Conservation (phyloP, 2,329 filamentous ascomycete species). For the Metarhizium anisopliae region DNA sequence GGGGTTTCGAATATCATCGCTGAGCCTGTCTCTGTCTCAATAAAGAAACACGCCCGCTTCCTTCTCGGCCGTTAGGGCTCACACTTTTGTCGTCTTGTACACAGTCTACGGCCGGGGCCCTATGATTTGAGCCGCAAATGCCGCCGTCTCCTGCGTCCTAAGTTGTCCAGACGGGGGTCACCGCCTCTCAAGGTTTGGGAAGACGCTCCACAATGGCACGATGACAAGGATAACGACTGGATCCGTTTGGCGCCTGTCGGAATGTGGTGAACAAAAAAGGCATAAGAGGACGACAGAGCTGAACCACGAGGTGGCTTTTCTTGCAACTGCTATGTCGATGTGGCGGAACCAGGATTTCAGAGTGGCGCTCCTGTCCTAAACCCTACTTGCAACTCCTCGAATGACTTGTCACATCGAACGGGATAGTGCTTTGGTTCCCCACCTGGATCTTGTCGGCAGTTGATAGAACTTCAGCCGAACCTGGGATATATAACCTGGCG, state of each 20-base stretch:
- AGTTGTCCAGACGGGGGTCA: neutral
- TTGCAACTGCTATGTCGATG: neutral
- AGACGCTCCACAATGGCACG: neutral
- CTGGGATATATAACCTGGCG: neutral
- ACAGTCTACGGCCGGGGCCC: neutral
- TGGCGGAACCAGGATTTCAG: neutral
- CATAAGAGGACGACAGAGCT: neutral
- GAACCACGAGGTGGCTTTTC: neutral
- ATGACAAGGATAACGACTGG: neutral
- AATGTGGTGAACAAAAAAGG: neutral
- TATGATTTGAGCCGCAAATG: neutral
- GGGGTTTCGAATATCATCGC: neutral
- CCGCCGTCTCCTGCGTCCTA: neutral
- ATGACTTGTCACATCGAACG: too few species aligned
- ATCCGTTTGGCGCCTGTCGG: neutral
- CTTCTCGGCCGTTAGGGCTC: neutral
- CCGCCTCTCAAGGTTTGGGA: neutral
- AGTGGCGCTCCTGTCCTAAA: neutral
- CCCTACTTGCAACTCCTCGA: too few species aligned
- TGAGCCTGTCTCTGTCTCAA: neutral
- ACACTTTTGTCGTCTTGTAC: neutral
- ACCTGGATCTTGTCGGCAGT: neutral
- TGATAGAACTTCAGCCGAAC: neutral
- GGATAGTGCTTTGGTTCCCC: too few species aligned
- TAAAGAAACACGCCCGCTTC: neutral